Base-by-base conservation (phyloP, 345 rosid species). In the Cardamine occulta region DNA sequence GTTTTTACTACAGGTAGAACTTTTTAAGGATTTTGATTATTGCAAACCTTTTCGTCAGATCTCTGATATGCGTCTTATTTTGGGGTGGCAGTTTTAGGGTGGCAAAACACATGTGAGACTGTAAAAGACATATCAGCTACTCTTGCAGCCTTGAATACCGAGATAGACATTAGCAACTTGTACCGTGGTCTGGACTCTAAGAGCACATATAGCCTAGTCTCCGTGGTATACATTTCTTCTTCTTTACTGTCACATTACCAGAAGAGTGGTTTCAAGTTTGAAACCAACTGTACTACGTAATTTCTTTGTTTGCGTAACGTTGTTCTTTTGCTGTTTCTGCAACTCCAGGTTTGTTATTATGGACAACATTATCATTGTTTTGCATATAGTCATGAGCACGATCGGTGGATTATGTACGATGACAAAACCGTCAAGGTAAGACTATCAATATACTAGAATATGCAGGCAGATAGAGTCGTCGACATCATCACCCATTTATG, bases 281-380 rank as follows among this genome's bases (percentile, higher is more conserved):
- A 49, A 53, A 53, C 15, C 23, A 10, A 21, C 51, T 53, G 2
- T 66, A 21, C 31, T 66, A 12, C 2, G 53, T 45, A 17, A 32
- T 59, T 47, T 44, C 31, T 12, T 61, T 4, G 60, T 45, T 19
- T 56, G 47, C 14, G 14, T 63, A 57, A 63, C 37, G 6, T 58
- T 60, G 26, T 62, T 60, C n/a, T 76, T 49, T 21, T 73, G 47
- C 48, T 72, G 1, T 35, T 73, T 81, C 19, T 74, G 67, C 73
- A 78, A 74, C 64, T 68, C 58, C 63, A 95, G 99, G 99, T 95
- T 76, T 95, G 99, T 84, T 95, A 95, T 78, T 92, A 92, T 53
- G 99, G 99, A 70, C 99, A 90, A 72, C 99, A 95, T 81, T 95
- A 95, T 83, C 94, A 95, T 81, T 95, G 98, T 82, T 95, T 95